Evolutionary conservation across 768 basidiomycete species (phyloP).

Genomic region (Xerocomellus intermedius): DNA sequence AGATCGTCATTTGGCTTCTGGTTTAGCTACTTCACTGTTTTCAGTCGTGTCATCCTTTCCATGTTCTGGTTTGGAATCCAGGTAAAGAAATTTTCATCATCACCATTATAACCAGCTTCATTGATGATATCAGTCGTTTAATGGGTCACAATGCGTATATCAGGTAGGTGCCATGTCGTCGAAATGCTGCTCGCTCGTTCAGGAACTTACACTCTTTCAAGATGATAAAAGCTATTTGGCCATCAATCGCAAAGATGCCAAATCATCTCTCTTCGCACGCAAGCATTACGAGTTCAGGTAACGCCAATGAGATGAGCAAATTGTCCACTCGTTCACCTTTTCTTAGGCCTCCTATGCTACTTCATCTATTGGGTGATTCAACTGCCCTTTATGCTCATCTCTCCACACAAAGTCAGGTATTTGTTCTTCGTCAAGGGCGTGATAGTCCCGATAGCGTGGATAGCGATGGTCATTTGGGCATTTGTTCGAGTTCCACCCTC

Average conservation of each 20-base stretch:
- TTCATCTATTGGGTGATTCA: constrained; percentile 78
- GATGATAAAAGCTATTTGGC: constrained; percentile 86
- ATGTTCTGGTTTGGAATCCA: constrained; percentile 85
- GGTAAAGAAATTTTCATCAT: constrained; percentile 34
- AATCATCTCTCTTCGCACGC: constrained; percentile 59
- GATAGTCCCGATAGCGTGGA: constrained; percentile 61
- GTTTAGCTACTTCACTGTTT: constrained; percentile 82
- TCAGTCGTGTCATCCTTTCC: constrained; percentile 71
- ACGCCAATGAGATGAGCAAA: neutral
- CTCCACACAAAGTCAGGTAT: constrained; percentile 74
- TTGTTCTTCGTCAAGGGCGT: constrained; percentile 71
- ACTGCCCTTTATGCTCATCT: constrained; percentile 71
- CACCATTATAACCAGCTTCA: neutral
- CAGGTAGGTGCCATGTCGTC: constrained; percentile 36
- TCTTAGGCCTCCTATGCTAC: constrained; percentile 67
- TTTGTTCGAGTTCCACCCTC: constrained; percentile 63
- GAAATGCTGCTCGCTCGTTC: neutral
- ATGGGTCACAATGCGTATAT: constrained; percentile 72
- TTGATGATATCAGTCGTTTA: constrained; percentile 40
- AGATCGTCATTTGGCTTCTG: constrained; percentile 88
- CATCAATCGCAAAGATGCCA: constrained; percentile 59
- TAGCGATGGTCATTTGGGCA: constrained; percentile 80
- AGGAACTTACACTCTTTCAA: constrained; percentile 4
- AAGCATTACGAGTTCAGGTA: constrained; percentile 63
- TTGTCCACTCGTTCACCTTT: neutral